These are phyloP conservation scores for Entoloma clypeatum DNA, from an alignment of 1,284 basidiomycete species.

Conservation along the genomic window DNA sequence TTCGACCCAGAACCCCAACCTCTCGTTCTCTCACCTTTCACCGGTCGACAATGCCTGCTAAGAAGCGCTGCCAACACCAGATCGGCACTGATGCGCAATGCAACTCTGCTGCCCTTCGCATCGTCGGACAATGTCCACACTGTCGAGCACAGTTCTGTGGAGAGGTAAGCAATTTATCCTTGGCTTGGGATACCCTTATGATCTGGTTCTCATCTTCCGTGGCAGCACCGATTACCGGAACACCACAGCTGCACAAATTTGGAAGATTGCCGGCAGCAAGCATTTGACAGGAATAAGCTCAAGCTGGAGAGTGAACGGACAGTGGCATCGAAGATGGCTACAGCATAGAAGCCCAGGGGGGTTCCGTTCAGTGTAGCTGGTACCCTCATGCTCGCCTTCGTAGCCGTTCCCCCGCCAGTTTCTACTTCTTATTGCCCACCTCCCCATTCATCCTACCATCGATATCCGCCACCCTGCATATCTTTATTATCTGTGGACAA, in stretches of 20 bases:
- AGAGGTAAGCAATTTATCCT: slow-evolving; percentile 53
- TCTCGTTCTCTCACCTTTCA: slow-evolving; percentile 10
- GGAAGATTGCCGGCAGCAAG: slow-evolving; percentile 77
- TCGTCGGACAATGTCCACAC: slow-evolving; percentile 79
- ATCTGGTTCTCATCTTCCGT: slow-evolving; percentile 5
- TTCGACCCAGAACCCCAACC: slow-evolving; percentile 11
- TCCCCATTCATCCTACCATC: too few species aligned
- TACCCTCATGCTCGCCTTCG: too few species aligned
- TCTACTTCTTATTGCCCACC: too few species aligned
- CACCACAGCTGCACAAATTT: slow-evolving; percentile 77
- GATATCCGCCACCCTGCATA: too few species aligned
- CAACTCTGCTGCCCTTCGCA: slow-evolving; percentile 72
- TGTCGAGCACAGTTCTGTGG: slow-evolving; percentile 75
- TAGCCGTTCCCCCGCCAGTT: too few species aligned
- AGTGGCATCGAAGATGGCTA: slow-evolving; percentile 80
- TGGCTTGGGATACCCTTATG: slow-evolving; percentile 15
- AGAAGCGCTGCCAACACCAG: slow-evolving; percentile 81
- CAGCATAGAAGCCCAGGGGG: slow-evolving; percentile 42
- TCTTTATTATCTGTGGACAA: too few species aligned
- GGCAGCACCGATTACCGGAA: slow-evolving; percentile 78
- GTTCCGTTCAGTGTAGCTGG: neutral
- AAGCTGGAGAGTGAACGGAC: slow-evolving; percentile 84
- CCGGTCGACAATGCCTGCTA: slow-evolving; percentile 58
- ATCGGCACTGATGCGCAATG: slow-evolving; percentile 60
- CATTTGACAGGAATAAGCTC: slow-evolving; percentile 81